Base-by-base conservation (phyloP, 2,329 filamentous ascomycete species). In the Neofusicoccum cordaticola region DNA sequence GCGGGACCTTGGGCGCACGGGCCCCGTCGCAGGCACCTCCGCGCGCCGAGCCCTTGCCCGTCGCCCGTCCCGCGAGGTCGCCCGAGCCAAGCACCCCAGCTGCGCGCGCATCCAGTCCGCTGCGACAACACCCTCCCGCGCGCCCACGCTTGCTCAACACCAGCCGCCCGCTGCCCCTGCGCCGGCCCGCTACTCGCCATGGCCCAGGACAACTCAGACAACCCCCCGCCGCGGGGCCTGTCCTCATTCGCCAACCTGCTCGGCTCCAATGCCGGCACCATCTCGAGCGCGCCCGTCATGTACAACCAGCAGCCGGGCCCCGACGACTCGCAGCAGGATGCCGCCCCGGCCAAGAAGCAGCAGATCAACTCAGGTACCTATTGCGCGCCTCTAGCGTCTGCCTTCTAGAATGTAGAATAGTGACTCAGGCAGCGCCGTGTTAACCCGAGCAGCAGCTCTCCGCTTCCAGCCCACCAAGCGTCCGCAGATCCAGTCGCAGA, bases 191-290 rank as follows among this genome's bases (percentile, higher is more conserved):
- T 61, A 17, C 34, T 41, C 61, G 44, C 51, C 52, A 64, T 64
- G 62, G 62, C 62, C 4, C 62, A 64, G 62, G 44, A 64, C 22
- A 58, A 58, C 52, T 27, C 51, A 8, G 52, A 58, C 51, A 64
- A 51, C 42, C 13, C 51, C 44, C 62, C 41, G 51, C 31, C 62
- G 51, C 62, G 62, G 35, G 68, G 67, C 31, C 81, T 92, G 69
- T 93, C 91, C 17, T 86, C 96, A 4, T 97, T 97, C 75, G 93
- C 91, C 63, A 91, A 96, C 75, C 85, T 96, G 48, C 86, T 95
- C 68, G 89, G 92, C 71, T 76, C 79, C 42, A 73, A 78, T 45
- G 71, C 83, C 2, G 79, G 84, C n/a, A 90, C 90, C n/a, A 91
- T 94, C 70, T 92, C 90, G 15, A 86, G 89, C 70, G 90, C 86